Conservation (phyloP, 306 rosid species). For the Psophocarpus tetragonolobus region DNA sequence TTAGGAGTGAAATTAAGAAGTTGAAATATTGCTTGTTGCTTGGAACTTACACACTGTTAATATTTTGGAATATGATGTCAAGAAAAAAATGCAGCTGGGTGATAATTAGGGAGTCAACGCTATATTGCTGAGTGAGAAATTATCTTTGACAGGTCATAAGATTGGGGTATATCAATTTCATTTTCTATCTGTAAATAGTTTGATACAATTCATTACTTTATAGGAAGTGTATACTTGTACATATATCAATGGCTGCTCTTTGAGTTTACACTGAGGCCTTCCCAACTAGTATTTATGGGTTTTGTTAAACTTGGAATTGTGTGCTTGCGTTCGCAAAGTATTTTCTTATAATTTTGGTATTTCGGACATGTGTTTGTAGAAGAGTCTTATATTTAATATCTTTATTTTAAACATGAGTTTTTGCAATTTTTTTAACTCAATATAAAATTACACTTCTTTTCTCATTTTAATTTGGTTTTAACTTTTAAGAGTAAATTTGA, state of each 20-base stretch:
- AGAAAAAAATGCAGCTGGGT: constrained; percentile 25
- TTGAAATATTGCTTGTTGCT: constrained; percentile 19
- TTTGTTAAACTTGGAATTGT: background rate
- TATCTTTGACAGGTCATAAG: constrained; percentile 14
- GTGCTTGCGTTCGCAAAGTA: background rate
- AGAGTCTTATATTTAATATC: background rate
- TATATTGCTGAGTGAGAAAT: constrained; percentile 35
- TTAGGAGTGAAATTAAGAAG: constrained; percentile 18
- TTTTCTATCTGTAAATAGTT: constrained; percentile 26
- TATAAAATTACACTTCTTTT: background rate
- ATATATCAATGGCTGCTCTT: constrained; percentile 35
- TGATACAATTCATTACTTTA: constrained; percentile 27
- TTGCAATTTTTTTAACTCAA: background rate
- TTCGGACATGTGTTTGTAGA: background rate
- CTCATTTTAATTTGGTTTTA: background rate
- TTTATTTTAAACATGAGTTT: background rate
- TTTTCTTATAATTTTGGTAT: constrained; percentile 14
- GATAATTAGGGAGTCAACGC: constrained; percentile 29
- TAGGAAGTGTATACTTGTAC: constrained; percentile 53
- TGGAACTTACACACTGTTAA: constrained; percentile 18
- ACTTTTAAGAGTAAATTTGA: background rate
- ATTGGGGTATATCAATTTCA: constrained; percentile 21
- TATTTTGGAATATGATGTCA: constrained; percentile 16
- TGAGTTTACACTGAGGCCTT: background rate
- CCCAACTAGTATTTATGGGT: background rate